Base-by-base conservation (phyloP, 768 basidiomycete species). In the Suillus brevipes region DNA sequence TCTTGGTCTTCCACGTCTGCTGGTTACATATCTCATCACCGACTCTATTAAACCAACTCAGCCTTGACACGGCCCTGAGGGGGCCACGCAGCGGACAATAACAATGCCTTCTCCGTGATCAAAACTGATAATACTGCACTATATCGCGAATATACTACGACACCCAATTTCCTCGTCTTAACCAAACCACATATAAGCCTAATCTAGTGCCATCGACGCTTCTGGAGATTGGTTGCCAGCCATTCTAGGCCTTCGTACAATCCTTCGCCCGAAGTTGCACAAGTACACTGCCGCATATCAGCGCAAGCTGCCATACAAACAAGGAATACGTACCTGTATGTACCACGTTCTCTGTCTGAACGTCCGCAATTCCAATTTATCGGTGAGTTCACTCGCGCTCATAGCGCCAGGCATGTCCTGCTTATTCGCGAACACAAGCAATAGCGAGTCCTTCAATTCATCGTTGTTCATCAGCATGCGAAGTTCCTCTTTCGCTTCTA, bases 391-490 rank as follows among this genome's bases (percentile, higher is more conserved):
- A 13, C 95, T 94, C 38, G 96, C 96, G 18, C 94, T 95, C 97
- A 99, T 97, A 36, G 96, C 97, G 73, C 93, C 94, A 16, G 95
- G 95, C 70, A 99, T 80, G 85, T 98, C 97, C 80, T 98, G 97
- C 82, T 99, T 99, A 82, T 99, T 98, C 36, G 97, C 96, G 78
- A 99, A 99, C n/a, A 99, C 96, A 66, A 99, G 89, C 74, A 99
- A 77, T 61, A 98, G 76, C 75, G 96, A 97, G 68, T 98, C 95
- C 79, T 92, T 94, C 96, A 99, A 98, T 79, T 98, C 95, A 65
- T 96, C 83, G 77, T 99, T 96, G 69, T 92, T 90, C 78, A 98
- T 83, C 80, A 98, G 97, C 66, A 95, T 87, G 73, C 97, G 96
- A 34, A 99, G 81, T 79, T 99, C 97, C 74, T 92, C 89, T 74